Base-by-base conservation (phyloP, 2,329 filamentous ascomycete genomes). In the Dothistroma pini region DNA sequence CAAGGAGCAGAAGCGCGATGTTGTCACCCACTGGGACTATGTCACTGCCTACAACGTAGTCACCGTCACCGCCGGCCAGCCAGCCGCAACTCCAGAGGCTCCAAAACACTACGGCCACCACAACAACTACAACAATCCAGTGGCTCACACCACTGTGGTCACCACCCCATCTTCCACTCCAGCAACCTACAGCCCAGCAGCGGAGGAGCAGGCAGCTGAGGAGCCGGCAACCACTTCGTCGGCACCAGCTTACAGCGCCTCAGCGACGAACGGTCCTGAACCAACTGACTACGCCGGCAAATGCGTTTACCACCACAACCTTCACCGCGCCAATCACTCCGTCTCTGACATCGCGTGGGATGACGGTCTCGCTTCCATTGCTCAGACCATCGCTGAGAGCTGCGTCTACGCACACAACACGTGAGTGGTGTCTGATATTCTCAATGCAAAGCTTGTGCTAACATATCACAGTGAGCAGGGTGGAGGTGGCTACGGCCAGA, bases 311-410 rank as follows among this genome's bases (percentile, higher is more conserved):
- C 85, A 90, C 74, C 95, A 97, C 87, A 97, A 97, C 79, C 71
- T 88, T 57, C 90, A 95, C 78, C 93, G 95, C 65, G 75, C 81
- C 72, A 96, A 95, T 80, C 91, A 97, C 83, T 88, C 88, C 19
- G 86, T 86, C 38, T 72, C 77, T 22, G 82, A 79, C 50, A 72
- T 97, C 51, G 73, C 71, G 55, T 97, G 90, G 89, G 83, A 87
- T 69, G 72, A 78, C 9, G 78, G 78, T 49, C 84, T 91, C 58
- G 89, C 86, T 58, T 72, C 74, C 58, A 90, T 83, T 63, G 92
- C 92, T 48, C 66, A 79, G 54, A 77, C 78, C 59, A 84, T 87
- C 57, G 91, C 91, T 62, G 71, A 82, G 32, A 81, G 74, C 35
- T 96, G 92, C 76, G 79, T 83, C 48, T 93, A 93, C 69, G 81